Conservation (phyloP, 1,139 yeast genomes). For the Nakaseomyces glabratus region DNA sequence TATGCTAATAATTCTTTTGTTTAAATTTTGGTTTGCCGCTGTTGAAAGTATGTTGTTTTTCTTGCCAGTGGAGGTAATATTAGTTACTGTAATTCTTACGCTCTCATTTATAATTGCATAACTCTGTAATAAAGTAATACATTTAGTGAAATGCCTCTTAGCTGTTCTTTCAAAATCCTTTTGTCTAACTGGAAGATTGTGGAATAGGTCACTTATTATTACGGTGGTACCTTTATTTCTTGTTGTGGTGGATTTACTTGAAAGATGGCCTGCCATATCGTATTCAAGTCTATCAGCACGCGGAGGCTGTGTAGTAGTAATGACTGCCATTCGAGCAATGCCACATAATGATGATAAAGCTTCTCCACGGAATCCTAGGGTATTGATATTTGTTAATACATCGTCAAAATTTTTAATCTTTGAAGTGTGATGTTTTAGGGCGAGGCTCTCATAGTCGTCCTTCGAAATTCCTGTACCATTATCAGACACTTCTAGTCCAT, state of each 20-base stretch:
- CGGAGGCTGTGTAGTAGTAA: slow-evolving; percentile 55
- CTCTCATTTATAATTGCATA: slow-evolving; percentile 56
- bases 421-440: slow-evolving; percentile 73
- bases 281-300: slow-evolving; percentile 47
- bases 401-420: slow-evolving; percentile 56
- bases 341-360: slow-evolving; percentile 69
- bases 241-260: slow-evolving; percentile 35
- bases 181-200: slow-evolving; percentile 62
- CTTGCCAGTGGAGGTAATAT: slow-evolving; percentile 41
- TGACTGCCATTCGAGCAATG: slow-evolving; percentile 43
- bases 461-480: slow-evolving; percentile 66
- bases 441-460: slow-evolving; percentile 52
- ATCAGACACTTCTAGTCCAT: slow-evolving; percentile 60
- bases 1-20: slow-evolving; percentile 53
- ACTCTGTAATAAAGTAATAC: slow-evolving; percentile 52
- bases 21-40: slow-evolving; percentile 39
- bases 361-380: slow-evolving; percentile 80
- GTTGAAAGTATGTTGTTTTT: slow-evolving; percentile 43
- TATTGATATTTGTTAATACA: slow-evolving; percentile 38
- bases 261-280: slow-evolving; percentile 45
- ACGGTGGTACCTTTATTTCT: slow-evolving; percentile 57
- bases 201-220: slow-evolving; percentile 44
- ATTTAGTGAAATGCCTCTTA: slow-evolving; percentile 63
- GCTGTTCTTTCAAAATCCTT: slow-evolving; percentile 61
- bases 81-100: slow-evolving; percentile 51